Conservation (phyloP, 2,329 filamentous ascomycete genomes). For the Botryotinia calthae region DNA sequence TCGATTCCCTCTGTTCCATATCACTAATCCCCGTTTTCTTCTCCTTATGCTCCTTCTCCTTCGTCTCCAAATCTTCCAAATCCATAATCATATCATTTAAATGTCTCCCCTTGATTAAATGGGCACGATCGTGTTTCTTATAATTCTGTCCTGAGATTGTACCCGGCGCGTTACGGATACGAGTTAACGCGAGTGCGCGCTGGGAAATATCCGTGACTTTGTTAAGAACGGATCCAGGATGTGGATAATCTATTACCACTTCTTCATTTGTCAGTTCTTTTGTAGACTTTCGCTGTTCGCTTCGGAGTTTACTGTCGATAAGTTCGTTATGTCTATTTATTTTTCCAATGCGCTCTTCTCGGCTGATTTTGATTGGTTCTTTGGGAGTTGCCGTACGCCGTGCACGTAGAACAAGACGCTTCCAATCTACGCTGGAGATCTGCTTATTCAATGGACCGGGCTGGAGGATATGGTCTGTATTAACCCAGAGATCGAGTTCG, state of each 20-base stretch:
- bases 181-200: background rate
- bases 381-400: background rate
- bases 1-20: background rate
- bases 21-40: background rate
- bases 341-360: constrained; percentile 4
- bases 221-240: background rate
- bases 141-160: background rate
- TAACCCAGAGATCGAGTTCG: constrained; percentile 23
- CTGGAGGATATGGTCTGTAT: background rate
- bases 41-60: background rate
- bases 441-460: background rate
- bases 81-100: constrained; percentile 14
- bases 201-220: background rate
- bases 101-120: background rate
- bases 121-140: background rate
- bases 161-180: constrained; percentile 11
- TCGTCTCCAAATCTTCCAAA: constrained; percentile 6
- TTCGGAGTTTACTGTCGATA: background rate
- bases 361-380: background rate
- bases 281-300: background rate
- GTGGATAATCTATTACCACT: no score
- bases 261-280: background rate
- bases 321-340: background rate
- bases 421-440: background rate
- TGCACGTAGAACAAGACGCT: constrained; percentile 7